Conservation (phyloP, 2,329 filamentous ascomycete species). For the Diaporthe humulicola region DNA sequence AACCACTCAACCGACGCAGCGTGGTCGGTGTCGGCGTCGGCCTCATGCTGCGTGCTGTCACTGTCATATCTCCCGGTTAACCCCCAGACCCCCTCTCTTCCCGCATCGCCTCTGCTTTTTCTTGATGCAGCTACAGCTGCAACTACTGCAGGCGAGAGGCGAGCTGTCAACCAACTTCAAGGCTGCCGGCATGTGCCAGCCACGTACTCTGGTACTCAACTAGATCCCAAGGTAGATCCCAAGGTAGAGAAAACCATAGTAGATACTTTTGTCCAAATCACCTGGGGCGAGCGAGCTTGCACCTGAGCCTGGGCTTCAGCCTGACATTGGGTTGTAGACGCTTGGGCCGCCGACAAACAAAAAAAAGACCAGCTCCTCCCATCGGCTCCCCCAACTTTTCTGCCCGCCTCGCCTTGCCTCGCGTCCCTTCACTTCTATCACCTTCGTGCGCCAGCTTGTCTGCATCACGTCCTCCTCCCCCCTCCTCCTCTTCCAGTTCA, state of each 20-base stretch:
- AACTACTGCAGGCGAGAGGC: conserved; percentile 19
- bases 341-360: conserved; percentile 20
- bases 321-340: not conserved
- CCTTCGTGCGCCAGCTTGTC: not conserved
- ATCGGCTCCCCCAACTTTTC: not conserved
- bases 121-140: conserved; percentile 20
- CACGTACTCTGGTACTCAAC: not conserved
- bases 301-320: not conserved
- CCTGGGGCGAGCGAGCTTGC: not conserved
- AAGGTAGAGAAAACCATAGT: not conserved
- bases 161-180: conserved; percentile 29
- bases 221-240: not conserved
- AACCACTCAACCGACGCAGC: conserved; percentile 9
- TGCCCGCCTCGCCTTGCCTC: not conserved
- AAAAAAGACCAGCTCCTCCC: not conserved
- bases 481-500: not conserved
- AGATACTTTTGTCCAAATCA: not conserved
- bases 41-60: not conserved
- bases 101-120: conserved; percentile 19
- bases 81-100: conserved; percentile 5
- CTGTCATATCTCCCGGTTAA: not conserved
- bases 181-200: conserved; percentile 29
- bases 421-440: not conserved
- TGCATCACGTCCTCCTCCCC: not conserved
- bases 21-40: not conserved